Percentiles rank a stretch among this genome's conserved stretches.
These are phyloP conservation scores for Maudiozyma barnettii DNA, from an alignment of 805 yeast genomes.

Conservation along the genomic window DNA sequence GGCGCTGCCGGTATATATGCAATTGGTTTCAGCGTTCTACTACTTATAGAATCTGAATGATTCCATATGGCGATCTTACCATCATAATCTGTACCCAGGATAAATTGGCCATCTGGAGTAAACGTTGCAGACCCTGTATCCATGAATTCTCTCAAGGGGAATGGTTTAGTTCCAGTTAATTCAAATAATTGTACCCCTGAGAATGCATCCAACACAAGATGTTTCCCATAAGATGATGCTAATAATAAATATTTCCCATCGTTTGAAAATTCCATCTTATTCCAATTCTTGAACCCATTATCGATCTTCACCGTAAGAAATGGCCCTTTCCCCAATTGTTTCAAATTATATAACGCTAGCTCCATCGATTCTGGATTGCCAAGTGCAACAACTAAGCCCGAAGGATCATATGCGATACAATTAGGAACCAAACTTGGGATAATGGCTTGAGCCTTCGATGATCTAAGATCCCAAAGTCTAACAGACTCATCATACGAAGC, in stretches of 20 bases:
- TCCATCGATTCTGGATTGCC: conserved; percentile 38
- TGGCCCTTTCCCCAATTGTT: conserved; percentile 48
- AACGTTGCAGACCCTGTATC: conserved; percentile 50
- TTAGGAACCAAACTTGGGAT: conserved; percentile 46
- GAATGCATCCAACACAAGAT: conserved; percentile 61
- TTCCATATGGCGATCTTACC: conserved; percentile 49
- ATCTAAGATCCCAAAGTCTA: conserved; percentile 77
- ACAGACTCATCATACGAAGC: conserved; percentile 72
- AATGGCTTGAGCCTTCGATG: conserved; percentile 55
- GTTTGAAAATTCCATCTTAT: conserved; percentile 68
- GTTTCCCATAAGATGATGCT: conserved; percentile 46
- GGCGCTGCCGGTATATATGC: conserved; percentile 26
- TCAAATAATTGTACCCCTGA: conserved; percentile 42
- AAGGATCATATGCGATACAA: conserved; percentile 68
- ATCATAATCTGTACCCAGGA: conserved; percentile 51
- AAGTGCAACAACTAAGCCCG: conserved; percentile 72
- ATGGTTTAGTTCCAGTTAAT: conserved; percentile 40
- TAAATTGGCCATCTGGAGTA: conserved; percentile 58
- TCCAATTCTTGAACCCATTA: conserved; percentile 36
- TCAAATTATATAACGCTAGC: conserved; percentile 52
- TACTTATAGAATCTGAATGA: conserved; percentile 26
- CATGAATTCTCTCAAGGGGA: conserved; percentile 36
- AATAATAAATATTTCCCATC: conserved; percentile 58
- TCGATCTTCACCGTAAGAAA: conserved; percentile 39
- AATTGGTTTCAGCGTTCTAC: conserved; percentile 18